phyloP scores from a whole-genome alignment of 1,284 basidiomycete genomes.

The Cutaneotrichosporon sp. region DNA sequence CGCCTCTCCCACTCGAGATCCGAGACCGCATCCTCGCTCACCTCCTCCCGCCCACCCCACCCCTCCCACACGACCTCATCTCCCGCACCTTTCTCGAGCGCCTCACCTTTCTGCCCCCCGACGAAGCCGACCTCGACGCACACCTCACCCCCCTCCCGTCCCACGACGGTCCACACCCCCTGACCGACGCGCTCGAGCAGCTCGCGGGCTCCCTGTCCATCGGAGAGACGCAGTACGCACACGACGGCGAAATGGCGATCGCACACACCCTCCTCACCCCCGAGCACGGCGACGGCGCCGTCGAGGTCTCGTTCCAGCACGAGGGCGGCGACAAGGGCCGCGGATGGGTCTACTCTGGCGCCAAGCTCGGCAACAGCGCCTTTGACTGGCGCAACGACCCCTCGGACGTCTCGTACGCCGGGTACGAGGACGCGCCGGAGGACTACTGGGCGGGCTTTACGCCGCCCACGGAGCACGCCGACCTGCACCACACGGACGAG shows the following conservation, averaged over 20 bases:
- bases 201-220: slow-evolving; percentile 5
- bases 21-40: slow-evolving; percentile 41
- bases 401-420: slow-evolving; percentile 10
- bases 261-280: slow-evolving; percentile 14
- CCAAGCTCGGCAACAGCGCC: slow-evolving; percentile 10
- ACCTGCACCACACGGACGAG: slow-evolving; percentile 28
- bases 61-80: slow-evolving; percentile 39
- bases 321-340: slow-evolving; percentile 24
- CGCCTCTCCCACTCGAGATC: slow-evolving; percentile 31
- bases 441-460: slow-evolving; percentile 42
- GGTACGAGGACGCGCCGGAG: slow-evolving; percentile 17
- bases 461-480: slow-evolving; percentile 14
- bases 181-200: slow-evolving; percentile 12
- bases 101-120: slow-evolving; percentile 46
- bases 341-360: slow-evolving; percentile 42
- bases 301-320: slow-evolving; percentile 17
- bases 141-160: slow-evolving; percentile 41
- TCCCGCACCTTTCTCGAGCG: slow-evolving; percentile 42
- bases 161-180: slow-evolving; percentile 15
- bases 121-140: slow-evolving; percentile 36
- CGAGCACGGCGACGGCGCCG: slow-evolving; percentile 12
- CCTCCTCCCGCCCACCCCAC: slow-evolving; percentile 44
- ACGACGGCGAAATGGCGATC: slow-evolving; percentile 25
- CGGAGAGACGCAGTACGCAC: slow-evolving; percentile 17
- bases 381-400: slow-evolving; percentile 15